A percentile compares a stretch with the other conserved stretches of the same genome.
Conservation (phyloP, 192 early-diverging fungal genomes). For the Backusella psychrophila region DNA sequence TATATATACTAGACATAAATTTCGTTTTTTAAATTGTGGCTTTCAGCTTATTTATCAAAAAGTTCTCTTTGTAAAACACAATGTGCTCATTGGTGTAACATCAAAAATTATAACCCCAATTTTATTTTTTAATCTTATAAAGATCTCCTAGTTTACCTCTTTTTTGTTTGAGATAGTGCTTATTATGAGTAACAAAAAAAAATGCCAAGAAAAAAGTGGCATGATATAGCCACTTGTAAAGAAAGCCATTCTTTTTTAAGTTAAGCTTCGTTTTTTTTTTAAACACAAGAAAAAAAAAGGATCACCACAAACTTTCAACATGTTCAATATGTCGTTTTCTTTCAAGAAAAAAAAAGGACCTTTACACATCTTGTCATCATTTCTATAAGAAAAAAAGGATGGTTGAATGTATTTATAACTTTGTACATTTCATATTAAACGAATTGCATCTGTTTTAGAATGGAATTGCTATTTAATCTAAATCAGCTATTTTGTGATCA, state of each 20-base stretch:
- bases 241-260: background rate
- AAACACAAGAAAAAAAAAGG: background rate
- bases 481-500: background rate
- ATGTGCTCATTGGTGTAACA: background rate
- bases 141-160: background rate
- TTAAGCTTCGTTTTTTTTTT: background rate
- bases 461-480: background rate
- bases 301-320: background rate
- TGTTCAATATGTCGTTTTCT: background rate
- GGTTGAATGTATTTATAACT: background rate
- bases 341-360: background rate
- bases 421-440: background rate
- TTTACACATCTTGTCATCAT: background rate
- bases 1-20: background rate
- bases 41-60: background rate
- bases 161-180: background rate
- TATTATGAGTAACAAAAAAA: background rate
- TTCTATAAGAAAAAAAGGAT: background rate
- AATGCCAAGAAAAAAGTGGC: background rate
- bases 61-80: background rate
- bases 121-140: background rate
- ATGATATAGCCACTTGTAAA: background rate
- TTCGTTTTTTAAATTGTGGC: background rate
- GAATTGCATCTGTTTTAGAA: background rate
- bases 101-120: background rate